phyloP scores from a whole-genome alignment of 2,329 filamentous ascomycete genomes.

The Dactylellina drechsleri region DNA sequence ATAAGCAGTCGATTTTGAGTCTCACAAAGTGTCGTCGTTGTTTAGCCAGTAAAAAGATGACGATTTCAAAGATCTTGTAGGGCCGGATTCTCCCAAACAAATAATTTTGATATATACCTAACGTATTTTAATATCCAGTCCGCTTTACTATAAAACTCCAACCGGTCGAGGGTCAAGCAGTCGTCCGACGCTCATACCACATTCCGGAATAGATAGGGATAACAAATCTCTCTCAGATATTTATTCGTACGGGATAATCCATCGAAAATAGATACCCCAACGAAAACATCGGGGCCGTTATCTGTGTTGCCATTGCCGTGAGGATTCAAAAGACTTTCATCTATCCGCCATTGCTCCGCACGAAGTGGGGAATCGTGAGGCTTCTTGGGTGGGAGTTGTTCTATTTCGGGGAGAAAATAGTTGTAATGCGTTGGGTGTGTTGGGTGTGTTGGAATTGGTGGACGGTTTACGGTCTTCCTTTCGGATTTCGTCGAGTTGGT shows the following conservation, averaged over 20 bases:
- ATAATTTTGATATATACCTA: conserved; percentile 20
- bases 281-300: not conserved
- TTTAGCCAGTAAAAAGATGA: no score
- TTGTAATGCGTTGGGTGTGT: conserved; percentile 35
- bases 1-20: not conserved
- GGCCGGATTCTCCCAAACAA: no score
- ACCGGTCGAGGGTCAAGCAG: conserved; percentile 37
- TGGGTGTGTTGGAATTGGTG: conserved; percentile 38
- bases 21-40: not conserved
- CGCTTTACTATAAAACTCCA: conserved; percentile 36
- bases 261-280: conserved; percentile 33
- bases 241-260: conserved; percentile 39
- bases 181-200: conserved; percentile 43
- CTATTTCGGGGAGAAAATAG: conserved; percentile 12
- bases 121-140: conserved; percentile 37
- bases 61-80: no score
- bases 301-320: no score
- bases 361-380: conserved; percentile 40
- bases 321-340: not conserved
- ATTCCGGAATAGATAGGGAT: conserved; percentile 44
- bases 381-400: conserved; percentile 23
- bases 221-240: conserved; percentile 28
- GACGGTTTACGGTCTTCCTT: conserved; percentile 19
- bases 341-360: conserved; percentile 27
- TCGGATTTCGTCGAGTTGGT: conserved; percentile 37